Evolutionary conservation across 1,139 yeast species (phyloP).

Genomic region (Sugiyamaella xylanicola): DNA sequence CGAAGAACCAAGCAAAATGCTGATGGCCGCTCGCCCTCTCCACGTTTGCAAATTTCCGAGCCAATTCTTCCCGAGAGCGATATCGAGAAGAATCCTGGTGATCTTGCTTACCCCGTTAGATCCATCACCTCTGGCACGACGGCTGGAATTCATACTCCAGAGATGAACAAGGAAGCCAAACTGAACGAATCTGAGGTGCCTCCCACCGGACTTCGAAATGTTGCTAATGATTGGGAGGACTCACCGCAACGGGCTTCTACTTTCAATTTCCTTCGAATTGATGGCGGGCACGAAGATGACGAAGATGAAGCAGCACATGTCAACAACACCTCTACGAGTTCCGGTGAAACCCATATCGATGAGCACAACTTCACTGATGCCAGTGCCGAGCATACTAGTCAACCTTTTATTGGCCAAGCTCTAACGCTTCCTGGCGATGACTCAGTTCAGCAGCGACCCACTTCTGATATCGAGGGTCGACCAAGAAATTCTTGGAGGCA

Average conservation of each 20-base stretch:
- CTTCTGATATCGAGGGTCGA: constrained; percentile 27
- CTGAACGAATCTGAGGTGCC: constrained; percentile 15
- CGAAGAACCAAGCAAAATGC: constrained; percentile 41
- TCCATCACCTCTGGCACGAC: constrained; percentile 49
- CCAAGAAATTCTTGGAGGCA: constrained; percentile 75
- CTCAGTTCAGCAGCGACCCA: constrained; percentile 15
- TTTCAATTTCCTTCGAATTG: constrained; percentile 42
- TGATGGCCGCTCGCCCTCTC: constrained; percentile 13
- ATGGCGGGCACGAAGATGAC: constrained; percentile 31
- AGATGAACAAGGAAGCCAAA: constrained; percentile 20
- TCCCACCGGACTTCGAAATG: constrained; percentile 16
- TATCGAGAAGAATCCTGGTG: constrained; percentile 22
- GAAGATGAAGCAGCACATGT: constrained; percentile 25
- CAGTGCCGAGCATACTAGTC: constrained; percentile 12
- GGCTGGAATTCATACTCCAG: constrained; percentile 24
- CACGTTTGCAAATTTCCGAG: constrained; percentile 31
- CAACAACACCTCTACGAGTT: constrained; percentile 24
- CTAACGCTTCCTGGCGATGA: constrained; percentile 18
- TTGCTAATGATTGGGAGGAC: constrained; percentile 35
- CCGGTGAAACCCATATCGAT: constrained; percentile 48
- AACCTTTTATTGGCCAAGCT: constrained; percentile 12
- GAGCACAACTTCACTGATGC: constrained; percentile 33
- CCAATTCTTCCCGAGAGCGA: constrained; percentile 35
- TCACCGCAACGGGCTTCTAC: constrained; percentile 43
- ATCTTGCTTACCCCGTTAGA: constrained; percentile 39